Conservation (phyloP, 768 basidiomycete genomes). For the Xerocomellus intermedius region DNA sequence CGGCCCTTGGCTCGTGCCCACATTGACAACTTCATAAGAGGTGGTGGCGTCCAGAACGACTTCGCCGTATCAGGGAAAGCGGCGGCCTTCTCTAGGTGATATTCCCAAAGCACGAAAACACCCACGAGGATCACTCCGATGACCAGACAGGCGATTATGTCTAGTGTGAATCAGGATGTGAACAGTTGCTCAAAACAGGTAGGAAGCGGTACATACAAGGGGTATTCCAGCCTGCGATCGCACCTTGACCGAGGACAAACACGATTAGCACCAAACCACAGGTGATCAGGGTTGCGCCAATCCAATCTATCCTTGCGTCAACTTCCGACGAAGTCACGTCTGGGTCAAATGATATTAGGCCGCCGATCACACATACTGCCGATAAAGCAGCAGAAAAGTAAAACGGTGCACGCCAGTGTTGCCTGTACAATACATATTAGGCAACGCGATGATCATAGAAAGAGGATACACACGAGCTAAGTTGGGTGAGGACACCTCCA, state of each 20-base stretch:
- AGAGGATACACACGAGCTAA: slow-evolving; percentile 33
- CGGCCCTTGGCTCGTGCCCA: slow-evolving; percentile 64
- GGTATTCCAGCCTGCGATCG: slow-evolving; percentile 63
- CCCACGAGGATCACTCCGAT: slow-evolving; percentile 55
- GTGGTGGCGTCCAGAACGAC: slow-evolving; percentile 47
- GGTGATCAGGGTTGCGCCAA: slow-evolving; percentile 67
- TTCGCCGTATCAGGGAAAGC: slow-evolving; percentile 12
- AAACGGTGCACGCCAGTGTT: slow-evolving; percentile 67
- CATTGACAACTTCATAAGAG: slow-evolving; percentile 60
- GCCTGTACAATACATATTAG: slow-evolving; percentile 11
- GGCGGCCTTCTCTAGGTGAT: slow-evolving; percentile 46
- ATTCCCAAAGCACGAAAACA: slow-evolving; percentile 66
- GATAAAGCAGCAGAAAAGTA: slow-evolving; percentile 62
- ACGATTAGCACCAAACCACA: slow-evolving; percentile 65
- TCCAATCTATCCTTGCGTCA: slow-evolving; percentile 67
- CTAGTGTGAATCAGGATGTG: slow-evolving; percentile 29
- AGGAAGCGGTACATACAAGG: slow-evolving; percentile 38
- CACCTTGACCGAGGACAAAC: slow-evolving; percentile 71
- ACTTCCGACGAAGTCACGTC: slow-evolving; percentile 44
- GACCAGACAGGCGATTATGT: slow-evolving; percentile 70
- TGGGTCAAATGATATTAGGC: slow-evolving; percentile 55
- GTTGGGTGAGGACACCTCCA: slow-evolving; percentile 72
- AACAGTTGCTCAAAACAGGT: slow-evolving; percentile 20
- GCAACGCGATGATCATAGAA: neutral
- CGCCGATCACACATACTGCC: slow-evolving; percentile 50